These are phyloP conservation scores for Eucalyptus regnans DNA, from an alignment of 345 rosid genomes.

Conservation along the genomic window DNA sequence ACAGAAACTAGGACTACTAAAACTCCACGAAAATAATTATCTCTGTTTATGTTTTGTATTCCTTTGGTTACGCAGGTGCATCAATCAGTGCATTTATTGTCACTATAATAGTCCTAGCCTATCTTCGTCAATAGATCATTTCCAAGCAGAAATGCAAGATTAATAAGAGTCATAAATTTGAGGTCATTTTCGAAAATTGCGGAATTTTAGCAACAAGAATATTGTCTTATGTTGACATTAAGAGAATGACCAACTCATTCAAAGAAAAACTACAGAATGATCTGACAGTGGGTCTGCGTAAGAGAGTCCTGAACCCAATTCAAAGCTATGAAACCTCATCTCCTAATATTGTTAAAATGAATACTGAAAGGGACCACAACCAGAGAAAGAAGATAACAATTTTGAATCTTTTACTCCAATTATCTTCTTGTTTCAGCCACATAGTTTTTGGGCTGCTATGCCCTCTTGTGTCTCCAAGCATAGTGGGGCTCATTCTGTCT, in stretches of 20 bases:
- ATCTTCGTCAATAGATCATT: accelerated
- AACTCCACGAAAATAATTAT: neutral
- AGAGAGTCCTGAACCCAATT: neutral
- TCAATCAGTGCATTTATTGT: neutral
- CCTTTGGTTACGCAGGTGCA: no score
- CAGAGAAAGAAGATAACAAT: neutral
- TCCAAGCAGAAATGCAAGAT: neutral
- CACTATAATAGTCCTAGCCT: neutral
- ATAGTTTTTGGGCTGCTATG: neutral
- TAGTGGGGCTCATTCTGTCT: neutral
- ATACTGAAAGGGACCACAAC: neutral
- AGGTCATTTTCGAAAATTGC: neutral
- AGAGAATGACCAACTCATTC: no score
- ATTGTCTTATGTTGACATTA: no score
- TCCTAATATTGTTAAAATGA: neutral
- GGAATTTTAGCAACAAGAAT: no score
- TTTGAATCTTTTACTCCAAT: neutral
- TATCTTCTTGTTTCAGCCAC: neutral
- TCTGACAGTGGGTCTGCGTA: neutral
- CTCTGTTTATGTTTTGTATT: neutral
- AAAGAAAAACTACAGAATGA: neutral
- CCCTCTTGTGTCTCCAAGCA: neutral
- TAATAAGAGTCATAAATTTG: neutral
- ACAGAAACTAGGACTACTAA: no score
- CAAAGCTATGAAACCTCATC: neutral